These are phyloP conservation scores for Eutypella sp. DNA, from an alignment of 2,329 filamentous ascomycete genomes.

Conservation along the genomic window DNA sequence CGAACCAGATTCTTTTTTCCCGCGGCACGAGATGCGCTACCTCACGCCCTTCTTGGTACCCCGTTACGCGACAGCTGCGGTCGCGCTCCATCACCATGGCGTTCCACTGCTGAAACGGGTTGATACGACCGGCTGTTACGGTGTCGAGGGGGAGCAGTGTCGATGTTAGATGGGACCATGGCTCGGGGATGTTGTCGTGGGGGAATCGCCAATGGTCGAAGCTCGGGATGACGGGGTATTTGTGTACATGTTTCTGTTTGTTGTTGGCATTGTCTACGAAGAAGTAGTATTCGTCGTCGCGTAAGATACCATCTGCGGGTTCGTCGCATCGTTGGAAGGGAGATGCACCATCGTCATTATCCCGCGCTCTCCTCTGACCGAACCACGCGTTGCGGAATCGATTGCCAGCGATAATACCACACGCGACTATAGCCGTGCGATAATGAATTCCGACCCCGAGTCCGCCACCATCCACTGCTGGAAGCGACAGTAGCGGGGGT, in stretches of 20 bases:
- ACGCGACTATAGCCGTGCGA: neutral
- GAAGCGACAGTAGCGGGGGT: neutral
- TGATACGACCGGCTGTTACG: too few relatives aligned
- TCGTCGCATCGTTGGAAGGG: neutral
- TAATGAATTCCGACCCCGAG: neutral
- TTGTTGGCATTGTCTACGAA: neutral
- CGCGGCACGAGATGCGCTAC: neutral
- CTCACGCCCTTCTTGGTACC: neutral
- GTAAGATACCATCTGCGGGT: neutral
- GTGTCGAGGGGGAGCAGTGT: neutral
- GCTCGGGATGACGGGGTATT: neutral
- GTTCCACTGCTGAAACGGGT: too few relatives aligned
- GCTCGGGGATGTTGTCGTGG: neutral
- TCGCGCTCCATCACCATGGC: neutral
- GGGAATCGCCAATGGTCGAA: neutral
- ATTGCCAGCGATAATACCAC: neutral
- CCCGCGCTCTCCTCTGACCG: neutral
- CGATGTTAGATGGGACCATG: too few relatives aligned
- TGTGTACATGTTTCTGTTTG: too few relatives aligned
- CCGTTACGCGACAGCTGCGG: neutral
- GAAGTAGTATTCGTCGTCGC: neutral
- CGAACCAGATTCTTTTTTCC: neutral
- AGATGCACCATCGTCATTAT: neutral
- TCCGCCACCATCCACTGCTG: neutral
- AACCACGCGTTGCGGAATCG: neutral